These are phyloP conservation scores for Mollisiaceae sp. DNA, from an alignment of 2,329 filamentous ascomycete species.

Conservation along the genomic window DNA sequence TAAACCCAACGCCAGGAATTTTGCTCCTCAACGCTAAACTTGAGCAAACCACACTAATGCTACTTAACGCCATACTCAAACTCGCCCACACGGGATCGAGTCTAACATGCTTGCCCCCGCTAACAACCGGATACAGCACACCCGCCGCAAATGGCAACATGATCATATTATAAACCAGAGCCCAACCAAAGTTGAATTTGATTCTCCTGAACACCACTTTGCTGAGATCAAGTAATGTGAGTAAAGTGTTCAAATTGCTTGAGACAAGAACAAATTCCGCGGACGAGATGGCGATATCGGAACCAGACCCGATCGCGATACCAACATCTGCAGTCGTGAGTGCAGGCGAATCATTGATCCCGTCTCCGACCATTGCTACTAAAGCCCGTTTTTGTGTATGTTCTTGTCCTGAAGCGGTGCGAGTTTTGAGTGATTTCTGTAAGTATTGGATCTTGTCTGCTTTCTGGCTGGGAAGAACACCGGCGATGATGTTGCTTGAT, in stretches of 20 bases:
- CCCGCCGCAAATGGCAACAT: constrained; percentile 71
- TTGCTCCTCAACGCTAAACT: constrained; percentile 68
- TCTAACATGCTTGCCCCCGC: constrained; percentile 59
- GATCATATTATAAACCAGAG: constrained; percentile 67
- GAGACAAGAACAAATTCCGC: constrained; percentile 81
- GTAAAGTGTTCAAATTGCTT: constrained; percentile 61
- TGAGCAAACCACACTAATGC: constrained; percentile 85
- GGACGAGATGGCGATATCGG: constrained; percentile 81
- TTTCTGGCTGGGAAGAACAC: constrained; percentile 85
- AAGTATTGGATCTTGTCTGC: constrained; percentile 71
- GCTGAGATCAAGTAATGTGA: constrained; percentile 64
- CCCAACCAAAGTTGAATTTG: constrained; percentile 72
- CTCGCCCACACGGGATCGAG: constrained; percentile 86
- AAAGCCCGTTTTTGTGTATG: constrained; percentile 52
- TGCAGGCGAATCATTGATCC: constrained; percentile 85
- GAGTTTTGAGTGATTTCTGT: constrained; percentile 47
- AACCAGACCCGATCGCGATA: constrained; percentile 81
- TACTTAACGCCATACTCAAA: constrained; percentile 91
- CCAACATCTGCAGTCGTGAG: constrained; percentile 81
- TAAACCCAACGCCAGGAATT: constrained; percentile 46
- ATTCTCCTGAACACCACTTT: constrained; percentile 67
- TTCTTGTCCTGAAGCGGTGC: constrained; percentile 15
- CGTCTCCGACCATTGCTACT: constrained; percentile 85
- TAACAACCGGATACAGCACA: constrained; percentile 63
- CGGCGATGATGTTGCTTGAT: constrained; percentile 76